These are phyloP conservation scores for Cladosporium sp. DNA, from an alignment of 2,329 filamentous ascomycete species.

Conservation along the genomic window DNA sequence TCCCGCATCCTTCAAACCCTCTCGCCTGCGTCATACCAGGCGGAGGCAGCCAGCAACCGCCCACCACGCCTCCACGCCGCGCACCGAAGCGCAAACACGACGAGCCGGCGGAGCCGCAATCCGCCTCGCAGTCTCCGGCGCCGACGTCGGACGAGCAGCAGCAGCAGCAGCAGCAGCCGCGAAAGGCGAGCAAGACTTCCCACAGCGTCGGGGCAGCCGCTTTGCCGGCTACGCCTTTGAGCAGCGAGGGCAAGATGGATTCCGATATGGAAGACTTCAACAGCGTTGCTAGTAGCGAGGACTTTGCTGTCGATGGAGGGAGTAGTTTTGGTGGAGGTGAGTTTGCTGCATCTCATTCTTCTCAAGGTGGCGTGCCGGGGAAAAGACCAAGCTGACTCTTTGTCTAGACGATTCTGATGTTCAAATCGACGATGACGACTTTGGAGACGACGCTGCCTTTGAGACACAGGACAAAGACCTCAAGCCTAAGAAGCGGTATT, in stretches of 20 bases:
- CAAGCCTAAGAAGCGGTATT: slow-evolving; percentile 68
- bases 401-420: slow-evolving; percentile 44
- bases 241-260: slow-evolving; percentile 63
- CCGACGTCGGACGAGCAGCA: slow-evolving; percentile 30
- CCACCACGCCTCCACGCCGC: slow-evolving; percentile 28
- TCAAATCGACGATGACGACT: slow-evolving; percentile 57
- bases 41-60: slow-evolving; percentile 18
- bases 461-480: slow-evolving; percentile 65
- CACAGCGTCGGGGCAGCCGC: slow-evolving; percentile 35
- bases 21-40: slow-evolving; percentile 16
- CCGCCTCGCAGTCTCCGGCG: slow-evolving; percentile 16
- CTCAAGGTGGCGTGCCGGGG: slow-evolving; percentile 1
- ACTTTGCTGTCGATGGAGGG: slow-evolving; percentile 63
- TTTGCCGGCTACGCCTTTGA: slow-evolving; percentile 48
- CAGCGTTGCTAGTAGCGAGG: slow-evolving; percentile 75
- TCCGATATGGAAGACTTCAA: slow-evolving; percentile 86
- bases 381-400: slow-evolving; percentile 8
- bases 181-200: slow-evolving; percentile 32
- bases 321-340: slow-evolving; percentile 57
- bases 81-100: slow-evolving; percentile 32
- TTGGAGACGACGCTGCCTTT: slow-evolving; percentile 56
- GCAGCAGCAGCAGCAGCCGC: slow-evolving; percentile 7
- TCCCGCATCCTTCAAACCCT: background rate
- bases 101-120: slow-evolving; percentile 17
- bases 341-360: slow-evolving; percentile 12